Percentiles rank a stretch among this genome's conserved stretches.
Conservation (phyloP, 2,329 filamentous ascomycete genomes). For the Penicillium psychrosexuale region DNA sequence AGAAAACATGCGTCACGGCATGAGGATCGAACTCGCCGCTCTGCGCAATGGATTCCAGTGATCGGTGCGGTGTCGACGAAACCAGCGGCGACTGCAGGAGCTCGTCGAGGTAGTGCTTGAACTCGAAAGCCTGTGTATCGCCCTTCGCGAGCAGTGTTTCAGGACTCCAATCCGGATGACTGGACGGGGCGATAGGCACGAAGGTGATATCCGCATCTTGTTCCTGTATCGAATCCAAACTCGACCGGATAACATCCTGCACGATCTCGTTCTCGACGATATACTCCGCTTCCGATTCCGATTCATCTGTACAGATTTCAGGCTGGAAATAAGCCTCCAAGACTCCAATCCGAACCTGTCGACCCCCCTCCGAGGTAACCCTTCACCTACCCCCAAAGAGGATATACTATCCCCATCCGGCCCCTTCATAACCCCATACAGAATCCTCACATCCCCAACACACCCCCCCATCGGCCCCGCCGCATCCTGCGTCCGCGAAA, state of each 20-base stretch:
- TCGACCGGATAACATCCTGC: slow-evolving; percentile 51
- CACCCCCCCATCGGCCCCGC: slow-evolving; percentile 55
- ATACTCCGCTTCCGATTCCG: slow-evolving; percentile 15
- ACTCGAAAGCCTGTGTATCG: slow-evolving; percentile 63
- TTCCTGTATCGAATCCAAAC: slow-evolving; percentile 32
- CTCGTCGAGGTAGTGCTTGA: slow-evolving; percentile 52
- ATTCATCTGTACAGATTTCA: slow-evolving; percentile 8
- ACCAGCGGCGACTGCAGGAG: slow-evolving; percentile 50
- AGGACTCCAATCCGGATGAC: slow-evolving; percentile 15
- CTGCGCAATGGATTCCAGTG: slow-evolving; percentile 51
- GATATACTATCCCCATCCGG: not conserved
- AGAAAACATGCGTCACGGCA: slow-evolving; percentile 57
- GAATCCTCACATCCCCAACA: slow-evolving; percentile 25
- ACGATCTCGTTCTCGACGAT: slow-evolving; percentile 55
- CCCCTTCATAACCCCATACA: slow-evolving; percentile 30
- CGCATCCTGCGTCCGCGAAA: slow-evolving; percentile 57
- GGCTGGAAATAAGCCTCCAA: slow-evolving; percentile 57
- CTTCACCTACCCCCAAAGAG: not conserved
- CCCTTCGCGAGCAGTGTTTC: slow-evolving; percentile 41
- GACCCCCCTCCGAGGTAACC: not conserved
- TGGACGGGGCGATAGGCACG: slow-evolving; percentile 52
- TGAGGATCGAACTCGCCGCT: slow-evolving; percentile 50
- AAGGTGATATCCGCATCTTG: slow-evolving; percentile 24
- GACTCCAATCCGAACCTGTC: slow-evolving; percentile 44
- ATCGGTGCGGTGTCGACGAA: slow-evolving; percentile 25